Conservation (phyloP, 2,329 filamentous ascomycete species). For the Hypoxylon rubiginosum region DNA sequence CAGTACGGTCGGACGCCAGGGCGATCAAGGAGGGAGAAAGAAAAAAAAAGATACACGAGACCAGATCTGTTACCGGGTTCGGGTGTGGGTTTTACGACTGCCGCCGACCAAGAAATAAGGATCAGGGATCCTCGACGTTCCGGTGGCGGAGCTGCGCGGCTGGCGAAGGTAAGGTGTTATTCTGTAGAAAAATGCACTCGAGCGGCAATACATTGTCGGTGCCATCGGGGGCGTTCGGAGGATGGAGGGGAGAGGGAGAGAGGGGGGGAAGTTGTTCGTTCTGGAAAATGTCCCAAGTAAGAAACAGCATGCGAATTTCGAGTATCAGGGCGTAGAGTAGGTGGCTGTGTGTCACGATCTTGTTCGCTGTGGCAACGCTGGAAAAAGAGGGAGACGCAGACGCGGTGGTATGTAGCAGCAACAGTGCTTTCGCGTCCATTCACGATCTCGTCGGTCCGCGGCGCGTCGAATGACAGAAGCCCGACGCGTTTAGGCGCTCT, state of each 20-base stretch:
- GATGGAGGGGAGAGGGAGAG: not conserved
- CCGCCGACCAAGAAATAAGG: slow-evolving; percentile 29
- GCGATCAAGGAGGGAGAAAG: slow-evolving; percentile 11
- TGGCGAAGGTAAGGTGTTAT: slow-evolving; percentile 29
- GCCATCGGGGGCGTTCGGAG: slow-evolving; percentile 6
- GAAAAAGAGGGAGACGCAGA: slow-evolving; percentile 7
- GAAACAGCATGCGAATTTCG: not conserved
- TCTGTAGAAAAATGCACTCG: slow-evolving; percentile 15
- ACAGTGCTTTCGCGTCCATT: slow-evolving; percentile 43
- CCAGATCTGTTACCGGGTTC: slow-evolving; percentile 31
- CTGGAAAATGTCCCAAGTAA: slow-evolving; percentile 20
- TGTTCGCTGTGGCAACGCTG: slow-evolving; percentile 45
- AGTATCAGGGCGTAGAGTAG: slow-evolving; percentile 32
- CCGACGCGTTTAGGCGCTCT: slow-evolving; percentile 41
- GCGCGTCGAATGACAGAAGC: slow-evolving; percentile 40
- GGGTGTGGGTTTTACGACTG: slow-evolving; percentile 20
- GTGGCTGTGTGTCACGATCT: slow-evolving; percentile 42
- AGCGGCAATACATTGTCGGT: not conserved
- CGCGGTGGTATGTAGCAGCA: slow-evolving; percentile 40
- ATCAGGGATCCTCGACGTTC: slow-evolving; percentile 29
- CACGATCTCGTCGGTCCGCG: slow-evolving; percentile 26
- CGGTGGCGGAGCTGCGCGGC: slow-evolving; percentile 37
- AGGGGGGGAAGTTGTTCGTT: not conserved
- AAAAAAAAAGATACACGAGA: slow-evolving; percentile 18
- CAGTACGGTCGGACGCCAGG: slow-evolving; percentile 18